Percentiles rank a stretch among this genome's conserved stretches.
phyloP scores from a whole-genome alignment of 1,139 yeast species.

The Pneumocystis carinii region DNA sequence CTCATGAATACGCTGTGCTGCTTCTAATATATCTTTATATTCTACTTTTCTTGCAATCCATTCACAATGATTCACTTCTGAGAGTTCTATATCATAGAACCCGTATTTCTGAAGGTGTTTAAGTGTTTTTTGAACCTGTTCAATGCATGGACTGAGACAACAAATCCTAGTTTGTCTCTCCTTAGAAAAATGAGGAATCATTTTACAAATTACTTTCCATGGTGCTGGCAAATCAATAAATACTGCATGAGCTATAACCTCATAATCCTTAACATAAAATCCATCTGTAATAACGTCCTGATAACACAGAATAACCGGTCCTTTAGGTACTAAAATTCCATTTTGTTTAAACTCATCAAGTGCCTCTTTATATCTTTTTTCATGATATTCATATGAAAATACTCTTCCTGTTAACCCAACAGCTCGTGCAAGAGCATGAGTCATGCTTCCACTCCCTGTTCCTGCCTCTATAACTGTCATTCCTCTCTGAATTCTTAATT shows the following conservation, averaged over 20 bases:
- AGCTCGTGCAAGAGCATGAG: constrained; percentile 73
- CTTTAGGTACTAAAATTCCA: constrained; percentile 32
- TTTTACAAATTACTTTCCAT: constrained; percentile 83
- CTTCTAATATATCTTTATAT: constrained; percentile 71
- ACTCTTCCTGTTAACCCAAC: constrained; percentile 41
- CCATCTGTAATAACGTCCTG: constrained; percentile 89
- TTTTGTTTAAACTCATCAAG: constrained; percentile 59
- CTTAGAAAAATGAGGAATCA: constrained; percentile 43
- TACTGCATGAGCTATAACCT: constrained; percentile 48
- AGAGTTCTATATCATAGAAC: constrained; percentile 87
- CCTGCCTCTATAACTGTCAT: constrained; percentile 88
- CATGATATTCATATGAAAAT: constrained; percentile 83
- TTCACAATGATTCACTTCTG: constrained; percentile 68
- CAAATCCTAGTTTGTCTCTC: constrained; percentile 52
- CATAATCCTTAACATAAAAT: constrained; percentile 31
- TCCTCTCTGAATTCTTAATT: constrained; percentile 60
- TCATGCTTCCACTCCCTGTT: constrained; percentile 91
- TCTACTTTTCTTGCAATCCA: constrained; percentile 89
- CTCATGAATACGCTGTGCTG: constrained; percentile 62
- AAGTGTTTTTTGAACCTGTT: constrained; percentile 81
- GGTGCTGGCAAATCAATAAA: constrained; percentile 94
- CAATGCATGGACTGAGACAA: constrained; percentile 95
- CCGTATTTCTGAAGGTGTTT: constrained; percentile 58
- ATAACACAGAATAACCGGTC: constrained; percentile 48
- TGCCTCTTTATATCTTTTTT: constrained; percentile 69